Percentiles rank a stretch among this genome's conserved stretches.
Evolutionary conservation across 1,139 yeast species (phyloP).

Genomic region (Protomyces gravidus): DNA sequence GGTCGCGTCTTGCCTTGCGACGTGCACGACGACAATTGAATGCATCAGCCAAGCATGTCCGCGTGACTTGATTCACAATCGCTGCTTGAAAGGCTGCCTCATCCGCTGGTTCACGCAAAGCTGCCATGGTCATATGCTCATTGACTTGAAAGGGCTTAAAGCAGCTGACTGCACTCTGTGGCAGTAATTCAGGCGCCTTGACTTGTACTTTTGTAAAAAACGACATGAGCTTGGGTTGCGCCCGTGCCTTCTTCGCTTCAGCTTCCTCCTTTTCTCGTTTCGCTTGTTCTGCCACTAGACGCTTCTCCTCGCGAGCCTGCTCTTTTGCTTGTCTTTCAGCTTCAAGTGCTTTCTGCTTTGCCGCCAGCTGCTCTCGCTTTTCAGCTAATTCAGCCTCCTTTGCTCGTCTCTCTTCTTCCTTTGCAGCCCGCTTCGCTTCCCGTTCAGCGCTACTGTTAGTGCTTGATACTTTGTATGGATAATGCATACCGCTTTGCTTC

Average conservation of each 20-base stretch:
- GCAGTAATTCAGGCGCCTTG: constrained; percentile 20
- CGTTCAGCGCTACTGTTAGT: background rate
- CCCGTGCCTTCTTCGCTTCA: constrained; percentile 39
- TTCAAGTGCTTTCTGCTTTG: constrained; percentile 35
- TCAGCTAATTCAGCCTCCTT: constrained; percentile 36
- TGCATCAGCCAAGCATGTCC: background rate
- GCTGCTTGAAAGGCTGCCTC: background rate
- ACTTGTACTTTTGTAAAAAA: constrained; percentile 30
- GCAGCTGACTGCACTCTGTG: constrained; percentile 20
- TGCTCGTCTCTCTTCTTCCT: constrained; percentile 36
- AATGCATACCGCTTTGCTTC: constrained; percentile 13
- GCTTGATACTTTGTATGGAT: constrained; percentile 38
- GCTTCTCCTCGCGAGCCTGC: constrained; percentile 40
- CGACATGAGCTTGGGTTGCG: constrained; percentile 33
- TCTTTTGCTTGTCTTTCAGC: constrained; percentile 32
- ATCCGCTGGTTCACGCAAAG: background rate
- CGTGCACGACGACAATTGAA: background rate
- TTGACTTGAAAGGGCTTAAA: constrained; percentile 44
- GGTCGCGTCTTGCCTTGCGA: background rate
- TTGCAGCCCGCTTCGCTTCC: constrained; percentile 1
- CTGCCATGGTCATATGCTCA: constrained; percentile 21
- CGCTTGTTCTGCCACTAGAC: constrained; percentile 35
- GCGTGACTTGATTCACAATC: constrained; percentile 1
- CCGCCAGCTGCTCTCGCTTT: constrained; percentile 37
- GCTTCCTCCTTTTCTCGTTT: constrained; percentile 37